Percentiles rank a stretch among this genome's conserved stretches.
Evolutionary conservation across 202 grass and related monocot species (phyloP).

Genomic region (Bolboschoenoplectus hybrid): DNA sequence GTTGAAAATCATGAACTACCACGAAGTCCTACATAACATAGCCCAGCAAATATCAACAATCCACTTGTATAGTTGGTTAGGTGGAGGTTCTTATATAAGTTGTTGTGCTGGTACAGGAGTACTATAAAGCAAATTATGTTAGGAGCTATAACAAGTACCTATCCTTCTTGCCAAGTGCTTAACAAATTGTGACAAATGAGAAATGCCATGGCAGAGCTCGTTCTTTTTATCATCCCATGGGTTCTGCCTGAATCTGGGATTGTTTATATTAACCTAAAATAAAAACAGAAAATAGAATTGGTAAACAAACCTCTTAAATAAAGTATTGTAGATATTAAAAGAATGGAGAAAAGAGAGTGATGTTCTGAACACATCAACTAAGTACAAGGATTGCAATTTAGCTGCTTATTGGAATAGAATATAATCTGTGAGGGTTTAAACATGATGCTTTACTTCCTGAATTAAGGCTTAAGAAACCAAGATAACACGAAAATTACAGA

Average conservation of each 20-base stretch:
- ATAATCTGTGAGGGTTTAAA: background rate
- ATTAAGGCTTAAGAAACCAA: background rate
- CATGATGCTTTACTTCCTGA: background rate
- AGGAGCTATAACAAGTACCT: constrained; percentile 8
- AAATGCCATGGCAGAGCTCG: background rate
- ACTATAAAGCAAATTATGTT: background rate
- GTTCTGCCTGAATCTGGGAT: background rate
- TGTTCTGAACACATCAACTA: background rate
- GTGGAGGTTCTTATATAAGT: background rate
- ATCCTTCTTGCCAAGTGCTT: constrained; percentile 26
- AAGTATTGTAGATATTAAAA: background rate
- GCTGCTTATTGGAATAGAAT: background rate
- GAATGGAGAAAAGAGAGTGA: background rate
- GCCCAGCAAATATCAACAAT: background rate
- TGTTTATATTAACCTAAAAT: constrained; percentile 29
- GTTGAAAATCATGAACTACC: background rate
- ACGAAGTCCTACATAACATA: background rate
- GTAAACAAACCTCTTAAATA: background rate
- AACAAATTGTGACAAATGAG: constrained; percentile 34
- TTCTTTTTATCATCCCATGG: constrained; percentile 31
- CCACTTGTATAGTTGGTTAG: background rate
- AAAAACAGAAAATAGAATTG: background rate
- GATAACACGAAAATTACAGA: constrained; percentile 2
- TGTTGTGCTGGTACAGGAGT: background rate
- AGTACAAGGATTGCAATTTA: background rate